Evolutionary conservation across 192 early-diverging fungal genomes (phyloP).

Genomic region (Mortierella hygrophila): DNA sequence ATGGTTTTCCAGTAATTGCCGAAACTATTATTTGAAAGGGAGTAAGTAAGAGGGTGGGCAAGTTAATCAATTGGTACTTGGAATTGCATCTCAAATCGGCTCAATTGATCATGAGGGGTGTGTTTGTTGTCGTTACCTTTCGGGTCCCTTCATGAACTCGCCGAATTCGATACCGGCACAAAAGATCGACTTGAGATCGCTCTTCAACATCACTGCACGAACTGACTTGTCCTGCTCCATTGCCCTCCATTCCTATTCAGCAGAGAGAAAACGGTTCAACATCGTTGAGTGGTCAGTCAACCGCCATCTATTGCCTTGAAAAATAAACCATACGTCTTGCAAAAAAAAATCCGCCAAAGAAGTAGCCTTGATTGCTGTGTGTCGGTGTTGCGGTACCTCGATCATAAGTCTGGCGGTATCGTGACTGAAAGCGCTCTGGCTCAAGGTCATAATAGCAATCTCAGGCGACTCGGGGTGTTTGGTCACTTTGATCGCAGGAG

Average conservation of each 20-base stretch:
- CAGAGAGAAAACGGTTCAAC: not conserved
- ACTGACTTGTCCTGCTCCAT: conserved; percentile 50
- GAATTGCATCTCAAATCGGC: too few relatives aligned
- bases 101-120: not conserved
- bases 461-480: conserved; percentile 35
- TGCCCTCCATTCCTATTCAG: conserved; percentile 46
- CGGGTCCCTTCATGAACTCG: conserved; percentile 51
- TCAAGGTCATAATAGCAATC: conserved; percentile 41
- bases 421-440: conserved; percentile 47
- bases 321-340: too few relatives aligned
- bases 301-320: not conserved
- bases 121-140: conserved; percentile 12
- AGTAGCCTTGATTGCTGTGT: too few relatives aligned
- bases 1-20: conserved; percentile 41
- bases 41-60: not conserved
- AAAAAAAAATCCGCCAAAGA: not conserved
- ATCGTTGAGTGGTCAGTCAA: not conserved
- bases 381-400: conserved; percentile 13
- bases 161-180: conserved; percentile 54
- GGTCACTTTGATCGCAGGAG: conserved; percentile 20
- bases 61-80: not conserved
- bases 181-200: conserved; percentile 52
- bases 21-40: conserved; percentile 17
- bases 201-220: conserved; percentile 42
- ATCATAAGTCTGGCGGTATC: conserved; percentile 35